Conservation (phyloP, 352 stramenopile genomes). For the Phytophthora melonis region DNA sequence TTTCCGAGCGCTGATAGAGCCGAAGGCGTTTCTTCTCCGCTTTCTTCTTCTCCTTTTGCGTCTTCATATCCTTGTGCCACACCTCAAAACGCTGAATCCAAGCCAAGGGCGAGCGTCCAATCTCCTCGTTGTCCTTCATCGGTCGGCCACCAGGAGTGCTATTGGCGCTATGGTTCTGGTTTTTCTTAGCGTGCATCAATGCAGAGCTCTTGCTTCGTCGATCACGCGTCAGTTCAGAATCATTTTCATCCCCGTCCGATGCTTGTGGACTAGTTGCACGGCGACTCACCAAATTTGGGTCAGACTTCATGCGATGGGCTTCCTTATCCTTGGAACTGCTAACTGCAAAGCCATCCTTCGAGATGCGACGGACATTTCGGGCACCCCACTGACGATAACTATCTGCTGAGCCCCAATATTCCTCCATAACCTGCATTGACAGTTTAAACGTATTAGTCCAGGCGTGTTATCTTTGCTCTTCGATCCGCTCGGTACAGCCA, state of each 20-base stretch:
- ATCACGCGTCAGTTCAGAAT: conserved; percentile 42
- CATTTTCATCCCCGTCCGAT: conserved; percentile 27
- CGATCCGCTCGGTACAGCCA: conserved; percentile 12
- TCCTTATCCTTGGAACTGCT: conserved; percentile 48
- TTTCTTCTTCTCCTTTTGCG: conserved; percentile 83
- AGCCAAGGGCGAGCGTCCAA: conserved; percentile 65
- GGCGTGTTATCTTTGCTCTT: neutral
- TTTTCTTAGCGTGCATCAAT: conserved; percentile 54
- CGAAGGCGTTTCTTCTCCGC: conserved; percentile 72
- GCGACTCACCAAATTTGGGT: conserved; percentile 37
- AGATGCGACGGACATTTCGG: conserved; percentile 57
- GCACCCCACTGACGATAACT: conserved; percentile 70
- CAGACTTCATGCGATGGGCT: conserved; percentile 46
- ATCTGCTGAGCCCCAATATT: conserved; percentile 77
- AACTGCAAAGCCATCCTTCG: conserved; percentile 34
- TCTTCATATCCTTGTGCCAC: conserved; percentile 85
- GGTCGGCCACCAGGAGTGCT: conserved; percentile 24
- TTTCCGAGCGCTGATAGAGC: conserved; percentile 51
- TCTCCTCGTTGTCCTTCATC: conserved; percentile 44
- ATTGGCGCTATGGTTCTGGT: conserved; percentile 25
- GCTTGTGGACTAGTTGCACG: conserved; percentile 8
- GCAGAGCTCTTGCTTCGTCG: conserved; percentile 80
- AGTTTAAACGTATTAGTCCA: neutral
- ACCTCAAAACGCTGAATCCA: conserved; percentile 86
- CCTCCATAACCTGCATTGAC: conserved; percentile 39